These are phyloP conservation scores for Malus orientalis DNA, from an alignment of 306 rosid genomes.

Conservation along the genomic window DNA sequence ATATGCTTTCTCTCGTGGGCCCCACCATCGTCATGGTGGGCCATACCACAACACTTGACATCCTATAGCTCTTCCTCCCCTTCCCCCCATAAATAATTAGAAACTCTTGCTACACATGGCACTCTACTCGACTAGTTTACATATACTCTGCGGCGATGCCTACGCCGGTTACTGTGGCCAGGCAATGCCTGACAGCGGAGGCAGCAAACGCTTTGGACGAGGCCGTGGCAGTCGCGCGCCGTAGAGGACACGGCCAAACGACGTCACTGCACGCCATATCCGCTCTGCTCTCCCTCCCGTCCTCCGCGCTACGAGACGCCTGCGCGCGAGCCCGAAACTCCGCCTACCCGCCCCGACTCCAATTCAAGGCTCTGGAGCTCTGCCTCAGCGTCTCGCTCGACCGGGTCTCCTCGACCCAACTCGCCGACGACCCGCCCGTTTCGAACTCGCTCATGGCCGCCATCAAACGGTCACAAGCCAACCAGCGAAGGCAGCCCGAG, in stretches of 20 bases:
- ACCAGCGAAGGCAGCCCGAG: slow-evolving; percentile 88
- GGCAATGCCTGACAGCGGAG: slow-evolving; percentile 83
- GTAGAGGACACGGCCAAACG: slow-evolving; percentile 84
- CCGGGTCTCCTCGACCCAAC: slow-evolving; percentile 60
- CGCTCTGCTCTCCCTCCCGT: slow-evolving; percentile 60
- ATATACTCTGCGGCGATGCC: slow-evolving; percentile 55
- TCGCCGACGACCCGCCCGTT: slow-evolving; percentile 64
- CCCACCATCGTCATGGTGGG: slow-evolving; percentile 6
- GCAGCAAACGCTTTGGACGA: slow-evolving; percentile 80
- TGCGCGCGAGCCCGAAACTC: slow-evolving; percentile 77
- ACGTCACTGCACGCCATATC: slow-evolving; percentile 90
- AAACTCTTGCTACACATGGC: not conserved
- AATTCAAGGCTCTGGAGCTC: slow-evolving; percentile 84
- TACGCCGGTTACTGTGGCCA: slow-evolving; percentile 73
- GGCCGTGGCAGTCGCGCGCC: slow-evolving; percentile 82
- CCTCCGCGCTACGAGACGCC: slow-evolving; percentile 71
- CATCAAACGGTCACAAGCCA: slow-evolving; percentile 89
- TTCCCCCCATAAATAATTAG: slow-evolving; percentile 8
- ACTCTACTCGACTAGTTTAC: not conserved
- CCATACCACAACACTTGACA: slow-evolving; percentile 11
- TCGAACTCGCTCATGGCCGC: slow-evolving; percentile 99
- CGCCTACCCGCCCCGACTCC: slow-evolving; percentile 78
- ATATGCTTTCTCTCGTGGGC: not conserved
- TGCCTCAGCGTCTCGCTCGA: slow-evolving; percentile 80
- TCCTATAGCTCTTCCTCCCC: not conserved